phyloP scores from a whole-genome alignment of 2,329 filamentous ascomycete species.

The Claviceps sorghi region DNA sequence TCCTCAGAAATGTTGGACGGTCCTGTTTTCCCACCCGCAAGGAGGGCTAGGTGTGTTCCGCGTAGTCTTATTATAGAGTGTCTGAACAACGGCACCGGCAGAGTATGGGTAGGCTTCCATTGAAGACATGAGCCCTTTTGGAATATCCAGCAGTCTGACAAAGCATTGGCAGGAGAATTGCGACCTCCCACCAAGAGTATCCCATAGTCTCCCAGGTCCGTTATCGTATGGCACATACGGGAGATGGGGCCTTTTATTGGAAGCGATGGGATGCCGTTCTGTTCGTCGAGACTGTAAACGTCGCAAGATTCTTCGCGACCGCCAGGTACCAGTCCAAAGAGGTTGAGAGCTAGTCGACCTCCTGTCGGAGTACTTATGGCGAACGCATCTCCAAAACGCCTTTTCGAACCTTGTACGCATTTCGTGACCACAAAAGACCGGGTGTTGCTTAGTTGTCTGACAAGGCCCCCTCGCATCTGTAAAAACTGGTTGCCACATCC shows the following conservation, averaged over 20 bases:
- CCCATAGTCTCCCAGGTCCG: conserved; percentile 41
- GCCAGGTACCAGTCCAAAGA: conserved; percentile 29
- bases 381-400: conserved; percentile 47
- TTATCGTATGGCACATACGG: conserved; percentile 65
- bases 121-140: conserved; percentile 28
- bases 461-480: too few relatives aligned
- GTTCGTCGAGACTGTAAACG: conserved; percentile 23
- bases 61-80: conserved; percentile 48
- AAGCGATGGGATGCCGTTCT: conserved; percentile 12
- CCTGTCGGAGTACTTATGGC: conserved; percentile 22
- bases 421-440: conserved; percentile 7
- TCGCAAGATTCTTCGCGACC: conserved; percentile 35
- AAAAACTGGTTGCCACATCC: neutral
- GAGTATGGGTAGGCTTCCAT: conserved; percentile 51
- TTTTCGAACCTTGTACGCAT: conserved; percentile 17
- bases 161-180: conserved; percentile 54
- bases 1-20: conserved; percentile 31
- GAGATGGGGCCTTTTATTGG: conserved; percentile 17
- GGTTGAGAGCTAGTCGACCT: conserved; percentile 29
- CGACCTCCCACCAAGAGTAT: conserved; percentile 63
- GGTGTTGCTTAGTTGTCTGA: neutral
- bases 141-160: conserved; percentile 65
- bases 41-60: conserved; percentile 35
- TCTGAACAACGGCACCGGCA: conserved; percentile 61
- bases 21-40: conserved; percentile 47